phyloP scores from a whole-genome alignment of 75 land plant genomes.

The Cryptomeria japonica region DNA sequence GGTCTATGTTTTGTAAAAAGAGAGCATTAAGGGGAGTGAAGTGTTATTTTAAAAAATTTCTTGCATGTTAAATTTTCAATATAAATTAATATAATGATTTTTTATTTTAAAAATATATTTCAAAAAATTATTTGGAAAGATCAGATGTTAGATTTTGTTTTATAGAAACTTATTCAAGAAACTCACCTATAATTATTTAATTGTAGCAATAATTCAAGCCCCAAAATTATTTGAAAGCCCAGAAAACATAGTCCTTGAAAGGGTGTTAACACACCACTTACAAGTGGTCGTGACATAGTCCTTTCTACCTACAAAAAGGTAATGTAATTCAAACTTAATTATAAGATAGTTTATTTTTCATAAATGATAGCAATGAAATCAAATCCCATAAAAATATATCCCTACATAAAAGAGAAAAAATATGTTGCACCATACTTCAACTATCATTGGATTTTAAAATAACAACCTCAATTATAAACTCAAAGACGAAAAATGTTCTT shows the following conservation, averaged over 20 bases:
- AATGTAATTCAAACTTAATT: background rate
- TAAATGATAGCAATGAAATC: background rate
- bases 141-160: no score
- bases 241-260: slow-evolving; percentile 84
- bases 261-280: slow-evolving; percentile 76
- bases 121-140: no score
- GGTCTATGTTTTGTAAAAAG: no score
- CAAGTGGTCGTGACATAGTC: slow-evolving; percentile 79
- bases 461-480: background rate
- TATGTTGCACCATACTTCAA: background rate
- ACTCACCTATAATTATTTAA: slow-evolving; percentile 89
- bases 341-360: background rate
- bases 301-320: slow-evolving; percentile 70
- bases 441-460: background rate
- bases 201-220: slow-evolving; percentile 91
- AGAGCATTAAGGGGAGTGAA: no score
- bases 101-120: no score
- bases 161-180: slow-evolving; percentile 7
- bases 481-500: background rate
- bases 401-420: background rate
- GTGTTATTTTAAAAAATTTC: no score
- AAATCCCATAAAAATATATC: background rate
- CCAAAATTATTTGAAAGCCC: slow-evolving; percentile 82
- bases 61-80: no score
- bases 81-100: no score